Conservation (phyloP, 768 basidiomycete genomes). For the Auricularia sp. region DNA sequence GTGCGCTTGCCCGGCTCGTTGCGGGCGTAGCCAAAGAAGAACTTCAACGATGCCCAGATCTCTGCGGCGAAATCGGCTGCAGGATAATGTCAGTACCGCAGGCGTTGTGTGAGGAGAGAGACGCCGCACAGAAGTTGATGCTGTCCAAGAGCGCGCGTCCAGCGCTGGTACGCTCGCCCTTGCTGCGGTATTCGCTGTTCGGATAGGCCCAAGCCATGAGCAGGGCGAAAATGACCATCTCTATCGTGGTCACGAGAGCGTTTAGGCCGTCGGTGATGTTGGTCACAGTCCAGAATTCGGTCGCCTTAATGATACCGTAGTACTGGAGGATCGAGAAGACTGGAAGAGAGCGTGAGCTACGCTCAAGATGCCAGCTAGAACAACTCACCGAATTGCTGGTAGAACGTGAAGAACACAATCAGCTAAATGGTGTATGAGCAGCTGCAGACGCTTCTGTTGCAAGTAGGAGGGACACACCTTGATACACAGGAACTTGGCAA, state of each 20-base stretch:
- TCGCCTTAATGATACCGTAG: slow-evolving; percentile 62
- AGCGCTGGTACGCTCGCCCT: slow-evolving; percentile 42
- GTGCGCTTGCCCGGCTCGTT: slow-evolving; percentile 20
- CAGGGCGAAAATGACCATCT: slow-evolving; percentile 78
- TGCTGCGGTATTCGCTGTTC: slow-evolving; percentile 50
- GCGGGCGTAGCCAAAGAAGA: slow-evolving; percentile 38
- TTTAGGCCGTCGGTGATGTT: slow-evolving; percentile 80
- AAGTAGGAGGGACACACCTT: slow-evolving; percentile 30
- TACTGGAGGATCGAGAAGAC: slow-evolving; percentile 42
- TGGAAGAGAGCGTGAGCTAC: background rate
- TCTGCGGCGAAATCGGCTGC: slow-evolving; percentile 59
- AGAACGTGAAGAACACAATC: slow-evolving; percentile 83
- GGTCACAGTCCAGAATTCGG: slow-evolving; percentile 69
- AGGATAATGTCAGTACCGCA: slow-evolving; percentile 4
- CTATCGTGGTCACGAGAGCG: slow-evolving; percentile 73
- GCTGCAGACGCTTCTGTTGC: background rate
- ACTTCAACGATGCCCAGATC: slow-evolving; percentile 51
- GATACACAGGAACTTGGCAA: slow-evolving; percentile 80
- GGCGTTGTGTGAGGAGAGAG: background rate
- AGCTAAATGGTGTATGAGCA: slow-evolving; percentile 18
- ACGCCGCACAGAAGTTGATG: slow-evolving; percentile 36
- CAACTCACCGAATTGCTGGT: slow-evolving; percentile 61
- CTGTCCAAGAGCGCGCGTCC: slow-evolving; percentile 67
- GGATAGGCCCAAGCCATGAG: slow-evolving; percentile 83
- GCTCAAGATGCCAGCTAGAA: background rate